Base-by-base conservation (phyloP, 2,329 filamentous ascomycete species). In the Blastomyces gilchristii region DNA sequence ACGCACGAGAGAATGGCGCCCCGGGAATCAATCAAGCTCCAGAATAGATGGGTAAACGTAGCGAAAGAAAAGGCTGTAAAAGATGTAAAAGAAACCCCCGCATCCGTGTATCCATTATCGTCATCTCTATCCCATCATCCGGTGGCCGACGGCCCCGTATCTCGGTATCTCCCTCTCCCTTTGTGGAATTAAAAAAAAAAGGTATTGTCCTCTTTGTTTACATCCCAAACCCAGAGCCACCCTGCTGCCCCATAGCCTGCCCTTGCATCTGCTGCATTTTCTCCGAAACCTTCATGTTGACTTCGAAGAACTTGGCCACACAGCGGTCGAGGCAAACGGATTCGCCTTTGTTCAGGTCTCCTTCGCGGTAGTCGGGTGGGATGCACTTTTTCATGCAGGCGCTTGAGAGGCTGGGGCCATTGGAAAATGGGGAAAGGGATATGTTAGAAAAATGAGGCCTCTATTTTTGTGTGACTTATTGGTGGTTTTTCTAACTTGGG, bases 291-390 rank as follows among this genome's bases (percentile, higher is more conserved):
- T 97, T 97, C 82, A 96, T 87, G 77, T 96, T 96, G 73, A 96
- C 92, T 71, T 97, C 93, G 80, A 99, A 97, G 82, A 97, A 99
- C 82, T 99, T 99, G 74, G 89, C 85, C 64, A 95, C 90, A 80
- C 95, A 99, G 73, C 94, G 90, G 81, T 99, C 94, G 70, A 99
- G 87, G 81, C 95, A 99, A 71, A 99, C 94, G 70, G 89, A 91
- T 80, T 99, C 94, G 83, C 92, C 95, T 82, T 99, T 99, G 85
- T 97, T 96, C 73, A 99, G 87, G 71, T 99, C 93, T 76, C 85
- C 86, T 81, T 99, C 94, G 76, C 91, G 91, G 85, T 97, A 99
- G 72, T 93, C 87, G 73, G 81, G 83, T 66, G 93, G 93, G 70
- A 99, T 85, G 80, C 94, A 99, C 82, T 99, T 99, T 76, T 88